Percentiles rank a stretch among this genome's conserved stretches.
phyloP scores from a whole-genome alignment of 441 rosid species.

The Geranium incanum region DNA sequence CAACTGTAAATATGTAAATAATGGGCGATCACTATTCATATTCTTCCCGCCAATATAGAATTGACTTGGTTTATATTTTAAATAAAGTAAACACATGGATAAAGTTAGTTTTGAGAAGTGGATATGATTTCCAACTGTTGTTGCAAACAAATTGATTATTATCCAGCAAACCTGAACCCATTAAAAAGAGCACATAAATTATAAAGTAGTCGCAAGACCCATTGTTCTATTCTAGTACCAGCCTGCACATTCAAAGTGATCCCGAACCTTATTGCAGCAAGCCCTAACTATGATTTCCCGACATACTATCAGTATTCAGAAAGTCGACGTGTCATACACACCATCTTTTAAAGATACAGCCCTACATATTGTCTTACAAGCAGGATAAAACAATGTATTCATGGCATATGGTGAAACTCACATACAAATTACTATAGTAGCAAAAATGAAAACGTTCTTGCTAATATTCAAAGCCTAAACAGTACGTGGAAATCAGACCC shows the following conservation, averaged over 20 bases:
- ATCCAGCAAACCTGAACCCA: neutral
- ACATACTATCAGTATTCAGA: neutral
- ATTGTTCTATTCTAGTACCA: neutral
- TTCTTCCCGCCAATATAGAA: neutral
- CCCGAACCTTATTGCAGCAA: neutral
- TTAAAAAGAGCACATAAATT: neutral
- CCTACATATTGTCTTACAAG: neutral
- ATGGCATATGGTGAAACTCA: neutral
- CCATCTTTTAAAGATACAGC: conserved; percentile 5
- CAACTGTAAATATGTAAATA: neutral
- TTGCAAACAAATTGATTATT: neutral
- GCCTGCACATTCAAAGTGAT: neutral
- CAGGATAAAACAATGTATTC: neutral
- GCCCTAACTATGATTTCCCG: neutral
- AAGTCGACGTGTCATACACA: neutral
- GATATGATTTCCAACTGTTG: neutral
- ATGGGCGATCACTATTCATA: neutral
- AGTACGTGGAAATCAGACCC: neutral
- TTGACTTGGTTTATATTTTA: neutral
- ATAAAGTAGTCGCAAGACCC: neutral
- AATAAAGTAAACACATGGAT: neutral
- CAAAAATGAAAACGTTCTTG: neutral
- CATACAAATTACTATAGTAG: neutral
- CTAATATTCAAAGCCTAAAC: neutral
- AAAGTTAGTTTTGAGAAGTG: neutral